phyloP scores from a whole-genome alignment of 2,329 filamentous ascomycete genomes.

The Diplodia corticola region DNA sequence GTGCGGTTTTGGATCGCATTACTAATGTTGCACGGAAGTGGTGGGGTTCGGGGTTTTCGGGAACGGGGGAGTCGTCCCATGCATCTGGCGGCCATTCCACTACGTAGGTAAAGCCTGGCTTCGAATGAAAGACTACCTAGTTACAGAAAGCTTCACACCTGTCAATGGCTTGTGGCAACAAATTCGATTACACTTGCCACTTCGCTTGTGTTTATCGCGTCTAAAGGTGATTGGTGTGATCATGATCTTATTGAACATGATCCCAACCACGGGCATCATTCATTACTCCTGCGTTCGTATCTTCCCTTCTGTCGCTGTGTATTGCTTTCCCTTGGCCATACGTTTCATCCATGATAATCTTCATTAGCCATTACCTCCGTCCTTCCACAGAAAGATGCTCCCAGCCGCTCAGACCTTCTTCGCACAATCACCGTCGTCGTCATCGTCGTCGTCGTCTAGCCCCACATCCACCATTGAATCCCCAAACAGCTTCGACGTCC shows the following conservation, averaged over 20 bases:
- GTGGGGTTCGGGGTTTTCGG: not conserved
- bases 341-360: not conserved
- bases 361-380: not conserved
- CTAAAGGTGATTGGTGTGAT: not conserved
- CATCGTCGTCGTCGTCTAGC: not conserved
- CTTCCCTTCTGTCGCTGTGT: no score
- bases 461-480: slow-evolving; percentile 3
- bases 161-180: not conserved
- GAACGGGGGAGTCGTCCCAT: not conserved
- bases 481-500: not conserved
- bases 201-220: not conserved
- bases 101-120: not conserved
- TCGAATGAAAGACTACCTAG: not conserved
- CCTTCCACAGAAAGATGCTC: not conserved
- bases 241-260: not conserved
- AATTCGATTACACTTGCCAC: not conserved
- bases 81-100: not conserved
- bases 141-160: not conserved
- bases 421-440: not conserved
- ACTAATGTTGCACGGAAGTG: not conserved
- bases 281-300: not conserved
- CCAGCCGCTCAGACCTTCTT: not conserved
- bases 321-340: not conserved
- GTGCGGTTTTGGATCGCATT: not conserved
- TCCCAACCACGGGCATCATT: not conserved